Percentiles rank a stretch among this genome's conserved stretches.
phyloP scores from a whole-genome alignment of 179 eudicot species.

The Monotropa hypopitys region DNA sequence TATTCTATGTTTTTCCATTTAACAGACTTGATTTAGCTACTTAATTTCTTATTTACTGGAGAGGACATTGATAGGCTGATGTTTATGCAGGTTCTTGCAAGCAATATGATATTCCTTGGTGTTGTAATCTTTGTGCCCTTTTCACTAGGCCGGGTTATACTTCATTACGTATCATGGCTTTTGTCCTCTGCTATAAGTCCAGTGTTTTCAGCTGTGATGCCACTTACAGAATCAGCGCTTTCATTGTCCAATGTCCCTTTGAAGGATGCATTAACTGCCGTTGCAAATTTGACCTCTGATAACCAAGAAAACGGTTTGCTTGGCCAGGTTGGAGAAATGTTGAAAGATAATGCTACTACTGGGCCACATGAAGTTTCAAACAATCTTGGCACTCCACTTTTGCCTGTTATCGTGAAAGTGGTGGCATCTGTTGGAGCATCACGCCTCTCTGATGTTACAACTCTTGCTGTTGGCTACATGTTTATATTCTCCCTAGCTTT shows the following conservation, averaged over 20 bases:
- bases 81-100: constrained; percentile 84
- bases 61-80: constrained; percentile 3
- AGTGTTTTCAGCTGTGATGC: constrained; percentile 56
- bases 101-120: constrained; percentile 93
- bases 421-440: constrained; percentile 50
- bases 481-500: constrained; percentile 64
- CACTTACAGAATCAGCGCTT: constrained; percentile 69
- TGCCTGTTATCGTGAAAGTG: constrained; percentile 59
- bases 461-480: constrained; percentile 90
- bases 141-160: constrained; percentile 68
- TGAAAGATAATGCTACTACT: constrained; percentile 51
- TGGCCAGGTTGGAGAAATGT: constrained; percentile 49
- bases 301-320: constrained; percentile 26
- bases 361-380: constrained; percentile 37
- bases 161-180: constrained; percentile 67
- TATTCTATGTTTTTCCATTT: neutral
- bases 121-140: constrained; percentile 87
- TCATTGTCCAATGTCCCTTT: constrained; percentile 72
- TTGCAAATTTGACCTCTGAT: constrained; percentile 57
- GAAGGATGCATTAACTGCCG: constrained; percentile 65
- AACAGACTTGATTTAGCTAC: neutral
- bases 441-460: constrained; percentile 80
- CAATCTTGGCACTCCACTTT: constrained; percentile 37
- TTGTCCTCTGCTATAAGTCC: constrained; percentile 57
- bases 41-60: too few relatives aligned